These are phyloP conservation scores for Malassezia arunalokei DNA, from an alignment of 1,284 basidiomycete genomes.

Conservation along the genomic window DNA sequence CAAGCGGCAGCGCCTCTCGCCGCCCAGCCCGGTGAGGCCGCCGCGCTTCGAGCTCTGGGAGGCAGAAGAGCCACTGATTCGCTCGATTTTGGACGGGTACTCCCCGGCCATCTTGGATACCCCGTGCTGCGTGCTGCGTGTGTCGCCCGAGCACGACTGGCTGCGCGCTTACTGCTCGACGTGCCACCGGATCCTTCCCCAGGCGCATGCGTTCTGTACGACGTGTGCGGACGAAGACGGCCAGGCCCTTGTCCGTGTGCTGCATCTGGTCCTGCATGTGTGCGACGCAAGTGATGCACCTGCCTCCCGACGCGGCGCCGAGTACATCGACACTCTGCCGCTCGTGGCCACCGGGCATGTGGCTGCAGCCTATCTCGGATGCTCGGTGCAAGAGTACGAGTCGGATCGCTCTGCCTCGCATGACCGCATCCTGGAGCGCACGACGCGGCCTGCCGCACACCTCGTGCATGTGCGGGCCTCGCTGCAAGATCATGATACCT, in stretches of 20 bases:
- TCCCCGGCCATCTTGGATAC: neutral
- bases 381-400: neutral
- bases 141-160: constrained; percentile 1
- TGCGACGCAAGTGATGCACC: neutral
- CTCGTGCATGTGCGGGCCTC: neutral
- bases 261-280: neutral
- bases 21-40: constrained; percentile 2
- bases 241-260: neutral
- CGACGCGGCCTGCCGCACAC: neutral
- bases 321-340: neutral
- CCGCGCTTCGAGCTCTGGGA: constrained; percentile 4
- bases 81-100: neutral
- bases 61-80: neutral
- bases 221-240: constrained; percentile 4
- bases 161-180: neutral
- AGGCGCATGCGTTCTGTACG: neutral
- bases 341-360: neutral
- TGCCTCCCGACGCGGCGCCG: neutral
- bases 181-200: neutral
- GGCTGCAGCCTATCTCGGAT: neutral
- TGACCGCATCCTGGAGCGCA: neutral
- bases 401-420: neutral
- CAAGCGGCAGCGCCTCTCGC: neutral
- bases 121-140: constrained; percentile 2
- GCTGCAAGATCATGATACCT: neutral